These are phyloP conservation scores for Ophiosphaerella herpotricha DNA, from an alignment of 2,329 filamentous ascomycete genomes.

Conservation along the genomic window DNA sequence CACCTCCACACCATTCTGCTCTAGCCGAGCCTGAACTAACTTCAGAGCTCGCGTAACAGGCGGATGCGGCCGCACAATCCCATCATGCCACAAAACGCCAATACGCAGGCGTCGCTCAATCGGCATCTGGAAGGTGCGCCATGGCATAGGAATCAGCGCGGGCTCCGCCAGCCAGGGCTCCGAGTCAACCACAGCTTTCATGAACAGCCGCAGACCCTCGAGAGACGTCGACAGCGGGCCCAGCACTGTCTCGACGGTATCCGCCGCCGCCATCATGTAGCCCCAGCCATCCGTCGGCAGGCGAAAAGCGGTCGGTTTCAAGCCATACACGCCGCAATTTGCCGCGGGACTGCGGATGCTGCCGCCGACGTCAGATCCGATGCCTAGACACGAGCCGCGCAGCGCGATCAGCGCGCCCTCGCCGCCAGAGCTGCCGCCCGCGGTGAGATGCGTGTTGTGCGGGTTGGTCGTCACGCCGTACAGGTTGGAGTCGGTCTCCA, in stretches of 20 bases:
- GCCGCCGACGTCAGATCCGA: conserved; percentile 42
- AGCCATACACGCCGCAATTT: conserved; percentile 39
- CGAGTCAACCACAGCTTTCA: conserved; percentile 55
- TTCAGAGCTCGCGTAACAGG: conserved; percentile 64
- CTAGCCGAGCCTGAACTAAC: conserved; percentile 51
- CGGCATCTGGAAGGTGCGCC: conserved; percentile 47
- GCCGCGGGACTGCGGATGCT: conserved; percentile 32
- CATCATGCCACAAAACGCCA: conserved; percentile 68
- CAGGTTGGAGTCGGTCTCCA: conserved; percentile 57
- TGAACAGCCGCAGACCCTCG: conserved; percentile 59
- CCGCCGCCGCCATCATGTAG: conserved; percentile 51
- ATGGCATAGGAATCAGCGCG: conserved; percentile 63
- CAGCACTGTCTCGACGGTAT: conserved; percentile 55
- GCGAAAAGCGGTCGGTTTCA: conserved; percentile 52
- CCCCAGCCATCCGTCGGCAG: conserved; percentile 50
- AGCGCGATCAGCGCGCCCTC: conserved; percentile 61
- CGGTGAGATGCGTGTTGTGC: conserved; percentile 55
- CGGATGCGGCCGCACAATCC: conserved; percentile 67
- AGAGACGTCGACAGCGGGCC: conserved; percentile 61
- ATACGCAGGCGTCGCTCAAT: conserved; percentile 52
- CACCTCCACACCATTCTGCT: conserved; percentile 55
- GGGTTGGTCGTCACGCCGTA: conserved; percentile 61
- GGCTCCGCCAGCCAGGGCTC: conserved; percentile 64
- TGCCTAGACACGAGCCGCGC: conserved; percentile 58
- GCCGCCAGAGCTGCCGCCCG: conserved; percentile 61